Evolutionary conservation across 2,329 filamentous ascomycete genomes (phyloP).

Genomic region (Hymenoscyphus scutula): DNA sequence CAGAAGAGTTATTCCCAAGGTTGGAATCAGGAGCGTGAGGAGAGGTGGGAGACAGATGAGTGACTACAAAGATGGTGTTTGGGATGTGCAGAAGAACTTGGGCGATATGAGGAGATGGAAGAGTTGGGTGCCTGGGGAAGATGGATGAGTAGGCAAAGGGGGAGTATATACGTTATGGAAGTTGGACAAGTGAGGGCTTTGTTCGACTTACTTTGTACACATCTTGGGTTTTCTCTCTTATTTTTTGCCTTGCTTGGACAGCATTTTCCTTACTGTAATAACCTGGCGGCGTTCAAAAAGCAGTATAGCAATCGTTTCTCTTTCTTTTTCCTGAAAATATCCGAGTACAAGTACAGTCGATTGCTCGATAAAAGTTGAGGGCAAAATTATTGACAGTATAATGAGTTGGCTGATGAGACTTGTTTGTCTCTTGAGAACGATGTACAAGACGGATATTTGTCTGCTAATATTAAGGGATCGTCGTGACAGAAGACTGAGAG

Average conservation of each 20-base stretch:
- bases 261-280: too few species aligned
- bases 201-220: not conserved
- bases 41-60: constrained; percentile 18
- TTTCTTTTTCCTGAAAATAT: too few species aligned
- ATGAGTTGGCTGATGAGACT: too few species aligned
- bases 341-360: too few species aligned
- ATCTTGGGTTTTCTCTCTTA: not conserved
- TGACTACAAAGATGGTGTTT: constrained; percentile 20
- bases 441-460: too few species aligned
- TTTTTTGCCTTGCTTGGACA: not conserved
- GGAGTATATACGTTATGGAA: not conserved
- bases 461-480: too few species aligned
- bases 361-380: too few species aligned
- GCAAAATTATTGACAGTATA: too few species aligned
- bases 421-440: too few species aligned
- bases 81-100: constrained; percentile 21
- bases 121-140: constrained; percentile 18
- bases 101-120: constrained; percentile 27
- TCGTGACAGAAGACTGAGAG: too few species aligned
- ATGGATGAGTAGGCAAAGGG: not conserved
- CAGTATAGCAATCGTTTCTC: too few species aligned
- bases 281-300: too few species aligned
- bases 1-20: constrained; percentile 8
- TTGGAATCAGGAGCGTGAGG: constrained; percentile 22
- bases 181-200: not conserved